A percentile compares a stretch with the other conserved stretches of the same genome.
phyloP scores from a whole-genome alignment of 129 eudicot species.

The Heracleum sosnowskyi region DNA sequence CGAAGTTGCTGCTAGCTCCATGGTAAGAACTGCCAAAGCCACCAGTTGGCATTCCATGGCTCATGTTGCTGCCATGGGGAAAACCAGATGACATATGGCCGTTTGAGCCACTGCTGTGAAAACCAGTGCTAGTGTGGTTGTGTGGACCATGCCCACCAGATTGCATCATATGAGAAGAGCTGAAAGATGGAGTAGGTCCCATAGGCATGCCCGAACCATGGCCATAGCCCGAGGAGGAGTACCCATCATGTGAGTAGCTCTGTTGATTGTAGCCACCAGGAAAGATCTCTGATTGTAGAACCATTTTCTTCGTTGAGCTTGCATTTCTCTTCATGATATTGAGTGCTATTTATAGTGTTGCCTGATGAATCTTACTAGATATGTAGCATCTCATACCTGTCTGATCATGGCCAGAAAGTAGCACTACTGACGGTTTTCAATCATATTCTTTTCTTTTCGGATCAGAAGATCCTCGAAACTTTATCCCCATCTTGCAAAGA shows the following conservation, averaged over 20 bases:
- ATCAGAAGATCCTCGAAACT: conserved; percentile 9
- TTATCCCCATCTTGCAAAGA: conserved; percentile 37
- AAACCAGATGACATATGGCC: conserved; percentile 8
- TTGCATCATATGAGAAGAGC: conserved; percentile 17
- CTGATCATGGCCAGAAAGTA: not conserved
- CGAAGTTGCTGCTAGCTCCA: conserved; percentile 6
- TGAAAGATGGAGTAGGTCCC: conserved; percentile 8
- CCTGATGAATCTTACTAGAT: conserved; percentile 22
- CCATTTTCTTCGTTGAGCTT: conserved; percentile 23
- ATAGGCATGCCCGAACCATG: conserved; percentile 12
- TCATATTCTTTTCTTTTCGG: not conserved
- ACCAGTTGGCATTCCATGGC: not conserved
- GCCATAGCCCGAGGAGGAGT: conserved; percentile 19
- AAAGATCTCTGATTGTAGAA: conserved; percentile 27
- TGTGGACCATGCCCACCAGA: conserved; percentile 23
- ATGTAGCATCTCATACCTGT: conserved; percentile 21
- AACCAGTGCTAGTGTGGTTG: conserved; percentile 20
- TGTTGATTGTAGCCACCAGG: conserved; percentile 32
- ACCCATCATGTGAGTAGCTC: conserved; percentile 29
- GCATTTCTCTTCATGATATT: conserved; percentile 1
- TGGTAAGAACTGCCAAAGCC: conserved; percentile 22
- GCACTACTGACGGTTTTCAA: not conserved
- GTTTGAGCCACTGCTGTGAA: conserved; percentile 18
- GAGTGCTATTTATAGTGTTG: conserved; percentile 27
- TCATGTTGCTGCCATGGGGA: not conserved